These are phyloP conservation scores for Chimonanthus salicifolius DNA, from an alignment of 164 flowering plant species.

Conservation along the genomic window DNA sequence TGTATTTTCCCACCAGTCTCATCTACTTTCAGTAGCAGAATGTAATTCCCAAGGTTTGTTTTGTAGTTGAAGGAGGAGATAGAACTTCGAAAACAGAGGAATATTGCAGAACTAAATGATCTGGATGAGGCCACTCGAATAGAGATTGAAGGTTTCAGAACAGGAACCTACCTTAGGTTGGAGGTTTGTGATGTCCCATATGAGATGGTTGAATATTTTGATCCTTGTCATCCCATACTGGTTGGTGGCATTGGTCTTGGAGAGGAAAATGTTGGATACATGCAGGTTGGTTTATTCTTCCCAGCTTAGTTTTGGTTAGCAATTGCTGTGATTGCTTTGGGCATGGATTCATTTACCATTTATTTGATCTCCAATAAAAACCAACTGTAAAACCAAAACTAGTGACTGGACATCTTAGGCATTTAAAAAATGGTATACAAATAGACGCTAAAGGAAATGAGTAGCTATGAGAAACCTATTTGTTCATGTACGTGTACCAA, in stretches of 20 bases:
- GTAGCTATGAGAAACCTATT: no score
- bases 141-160: slow-evolving; percentile 84
- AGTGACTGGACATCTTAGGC: no score
- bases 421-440: no score
- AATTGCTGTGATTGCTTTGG: neutral
- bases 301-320: neutral
- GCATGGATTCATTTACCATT: no score
- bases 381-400: no score
- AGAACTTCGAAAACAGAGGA: slow-evolving; percentile 74
- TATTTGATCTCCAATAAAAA: no score
- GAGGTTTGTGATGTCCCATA: slow-evolving; percentile 81
- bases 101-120: slow-evolving; percentile 75
- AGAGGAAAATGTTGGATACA: slow-evolving; percentile 89
- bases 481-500: no score
- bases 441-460: no score
- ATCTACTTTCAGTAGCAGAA: neutral
- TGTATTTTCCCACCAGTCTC: neutral
- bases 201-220: slow-evolving; percentile 97
- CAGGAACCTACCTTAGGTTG: slow-evolving; percentile 86
- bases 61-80: slow-evolving; percentile 82
- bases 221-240: slow-evolving; percentile 79
- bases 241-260: slow-evolving; percentile 90
- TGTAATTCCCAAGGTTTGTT: neutral
- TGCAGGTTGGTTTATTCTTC: slow-evolving; percentile 64
- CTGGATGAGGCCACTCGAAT: slow-evolving; percentile 76